phyloP scores from a whole-genome alignment of 2,329 filamentous ascomycete species.

The Parafenestella ontariensis region DNA sequence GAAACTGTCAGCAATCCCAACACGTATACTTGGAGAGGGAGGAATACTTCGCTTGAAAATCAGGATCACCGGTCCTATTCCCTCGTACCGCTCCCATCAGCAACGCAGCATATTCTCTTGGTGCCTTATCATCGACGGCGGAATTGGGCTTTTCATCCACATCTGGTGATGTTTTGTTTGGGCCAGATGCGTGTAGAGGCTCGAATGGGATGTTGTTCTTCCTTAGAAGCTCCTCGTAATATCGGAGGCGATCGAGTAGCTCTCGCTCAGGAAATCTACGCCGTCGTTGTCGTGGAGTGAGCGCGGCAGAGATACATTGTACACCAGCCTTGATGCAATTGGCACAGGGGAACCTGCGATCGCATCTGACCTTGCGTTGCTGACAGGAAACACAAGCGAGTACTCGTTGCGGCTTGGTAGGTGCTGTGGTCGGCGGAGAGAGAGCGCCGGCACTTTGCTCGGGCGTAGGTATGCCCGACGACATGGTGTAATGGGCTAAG shows the following conservation, averaged over 20 bases:
- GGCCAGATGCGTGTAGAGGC: constrained; percentile 56
- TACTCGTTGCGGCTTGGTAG: constrained; percentile 49
- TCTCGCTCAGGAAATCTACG: constrained; percentile 73
- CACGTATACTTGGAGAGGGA: background rate
- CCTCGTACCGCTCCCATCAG: constrained; percentile 2
- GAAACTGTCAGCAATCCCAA: constrained; percentile 2
- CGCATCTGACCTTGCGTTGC: constrained; percentile 54
- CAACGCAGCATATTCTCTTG: background rate
- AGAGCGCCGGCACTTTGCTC: constrained; percentile 3
- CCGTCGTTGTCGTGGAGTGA: constrained; percentile 63
- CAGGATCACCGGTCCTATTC: background rate
- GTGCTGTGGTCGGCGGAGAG: constrained; percentile 4
- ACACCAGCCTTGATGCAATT: constrained; percentile 39
- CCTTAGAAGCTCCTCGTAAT: constrained; percentile 71
- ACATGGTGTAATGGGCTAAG: constrained; percentile 9
- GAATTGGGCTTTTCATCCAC: background rate
- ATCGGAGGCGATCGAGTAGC: constrained; percentile 71
- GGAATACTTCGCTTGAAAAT: background rate
- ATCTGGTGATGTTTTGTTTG: constrained; percentile 21
- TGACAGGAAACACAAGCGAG: constrained; percentile 74
- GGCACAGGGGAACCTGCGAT: constrained; percentile 46
- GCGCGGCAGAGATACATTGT: constrained; percentile 49
- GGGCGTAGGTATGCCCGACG: constrained; percentile 10
- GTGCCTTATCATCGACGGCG: background rate
- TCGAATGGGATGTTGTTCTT: constrained; percentile 74